Evolutionary conservation across 306 rosid genomes (phyloP), one percentile per base, ranked within the genome.

Genomic region (Cicer arietinum): DNA sequence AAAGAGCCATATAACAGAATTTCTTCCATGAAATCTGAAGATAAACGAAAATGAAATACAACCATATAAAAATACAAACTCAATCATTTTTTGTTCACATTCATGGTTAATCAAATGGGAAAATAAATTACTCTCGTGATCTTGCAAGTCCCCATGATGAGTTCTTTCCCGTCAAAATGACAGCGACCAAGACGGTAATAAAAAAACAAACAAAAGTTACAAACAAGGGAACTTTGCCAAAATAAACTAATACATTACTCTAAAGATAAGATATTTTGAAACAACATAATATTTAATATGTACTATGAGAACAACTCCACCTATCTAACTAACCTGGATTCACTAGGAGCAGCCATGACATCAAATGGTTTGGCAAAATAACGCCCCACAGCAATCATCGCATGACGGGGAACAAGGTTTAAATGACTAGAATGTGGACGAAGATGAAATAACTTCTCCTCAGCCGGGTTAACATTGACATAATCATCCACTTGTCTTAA

Each of bases 341-440:
- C 65, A 22, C 65, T 17, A 0, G 65, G 65, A 6, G 17, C 65
- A 11, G 52, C 70, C 70, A 64, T 64, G 14, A 64, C 52, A 64
- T 64, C 70, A 64, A 64, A 64, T 10, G 70, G 52, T 65, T 65
- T 42, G 52, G 37, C 14, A 42, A 65, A 65, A 18, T 65, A 65
- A 42, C 39, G 70, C 10, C 52, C 70, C 70, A 65, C 70, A 1
- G 16, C 52, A 62, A 62, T 30, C 14, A 8, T 62, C 14, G 68
- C 30, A 62, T 62, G 4, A 62, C 68, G 30, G 8, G 52, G 52
- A 65, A 65, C 70, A 42, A 65, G 37, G 52, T 17, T 42, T 10
- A 42, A 65, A 40, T 17, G 70, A 14, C 2, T 17, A 17, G 70
- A 65, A 64, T 17, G n/a, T 42, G 51, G 51, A 42, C 37, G 39